Percentiles rank a stretch among this genome's conserved stretches.
phyloP scores from a whole-genome alignment of 2,329 filamentous ascomycete genomes.

The Beauveria scarabaeidicola region DNA sequence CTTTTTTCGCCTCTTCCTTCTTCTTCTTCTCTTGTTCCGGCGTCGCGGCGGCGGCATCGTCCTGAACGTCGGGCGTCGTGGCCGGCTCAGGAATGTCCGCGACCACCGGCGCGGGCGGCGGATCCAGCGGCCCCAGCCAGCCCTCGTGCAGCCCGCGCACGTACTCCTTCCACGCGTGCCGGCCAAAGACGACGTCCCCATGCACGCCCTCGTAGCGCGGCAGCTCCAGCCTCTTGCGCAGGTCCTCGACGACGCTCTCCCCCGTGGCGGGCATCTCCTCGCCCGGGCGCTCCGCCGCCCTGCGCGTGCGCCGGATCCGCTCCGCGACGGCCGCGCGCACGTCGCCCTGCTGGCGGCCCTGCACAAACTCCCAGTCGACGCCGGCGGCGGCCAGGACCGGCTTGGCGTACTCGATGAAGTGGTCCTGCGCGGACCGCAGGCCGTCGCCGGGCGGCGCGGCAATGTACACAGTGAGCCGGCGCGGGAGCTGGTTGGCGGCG shows the following conservation, averaged over 20 bases:
- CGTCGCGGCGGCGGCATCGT: conserved; percentile 16
- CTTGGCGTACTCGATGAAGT: conserved; percentile 94
- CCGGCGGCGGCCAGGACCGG: conserved; percentile 83
- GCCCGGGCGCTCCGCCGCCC: conserved; percentile 45
- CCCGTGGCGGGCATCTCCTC: conserved; percentile 38
- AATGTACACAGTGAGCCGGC: conserved; percentile 79
- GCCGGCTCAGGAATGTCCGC: conserved; percentile 16
- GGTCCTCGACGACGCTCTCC: conserved; percentile 50
- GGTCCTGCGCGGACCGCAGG: conserved; percentile 75
- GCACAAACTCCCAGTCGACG: conserved; percentile 91
- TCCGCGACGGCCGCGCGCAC: conserved; percentile 80
- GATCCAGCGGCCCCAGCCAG: conserved; percentile 78
- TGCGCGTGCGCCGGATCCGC: conserved; percentile 65
- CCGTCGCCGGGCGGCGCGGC: conserved; percentile 81
- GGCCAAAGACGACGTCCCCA: conserved; percentile 82
- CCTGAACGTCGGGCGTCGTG: conserved; percentile 15
- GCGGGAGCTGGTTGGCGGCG: conserved; percentile 60
- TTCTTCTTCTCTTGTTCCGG: conserved; percentile 24
- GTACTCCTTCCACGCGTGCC: conserved; percentile 97
- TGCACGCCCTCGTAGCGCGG: conserved; percentile 62
- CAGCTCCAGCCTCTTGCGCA: conserved; percentile 59
- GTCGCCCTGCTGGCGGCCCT: conserved; percentile 88
- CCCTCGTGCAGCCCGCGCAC: conserved; percentile 88
- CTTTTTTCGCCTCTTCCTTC: conserved; percentile 32
- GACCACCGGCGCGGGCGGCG: conserved; percentile 34